Percentiles rank a stretch among this genome's conserved stretches.
phyloP scores from a whole-genome alignment of 345 rosid genomes.

The Eucalyptus pauciflora region DNA sequence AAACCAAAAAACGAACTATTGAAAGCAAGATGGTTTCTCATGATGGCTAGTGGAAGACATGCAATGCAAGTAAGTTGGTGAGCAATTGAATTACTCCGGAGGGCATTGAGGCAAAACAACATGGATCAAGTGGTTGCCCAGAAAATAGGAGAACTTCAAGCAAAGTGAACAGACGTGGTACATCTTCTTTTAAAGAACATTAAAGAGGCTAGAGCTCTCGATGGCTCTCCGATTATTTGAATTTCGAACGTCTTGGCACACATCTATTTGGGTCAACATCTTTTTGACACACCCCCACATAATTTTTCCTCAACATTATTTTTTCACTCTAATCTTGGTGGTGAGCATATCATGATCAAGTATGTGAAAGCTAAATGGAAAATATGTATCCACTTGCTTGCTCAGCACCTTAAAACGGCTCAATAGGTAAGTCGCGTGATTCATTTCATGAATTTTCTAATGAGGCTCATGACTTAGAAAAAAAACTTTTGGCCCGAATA shows the following conservation, averaged over 20 bases:
- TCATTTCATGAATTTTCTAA: too few relatives aligned
- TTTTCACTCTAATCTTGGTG: too few relatives aligned
- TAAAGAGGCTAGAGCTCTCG: background rate
- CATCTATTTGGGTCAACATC: rapidly evolving
- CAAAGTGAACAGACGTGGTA: background rate
- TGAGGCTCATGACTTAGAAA: too few relatives aligned
- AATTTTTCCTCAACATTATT: rapidly evolving
- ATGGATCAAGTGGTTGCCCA: background rate
- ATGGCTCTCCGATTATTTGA: background rate
- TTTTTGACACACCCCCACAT: too few relatives aligned
- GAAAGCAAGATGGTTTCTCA: background rate
- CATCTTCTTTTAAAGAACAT: background rate
- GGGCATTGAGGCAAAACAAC: background rate
- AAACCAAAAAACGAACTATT: rapidly evolving
- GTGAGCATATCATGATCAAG: background rate
- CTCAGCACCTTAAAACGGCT: background rate
- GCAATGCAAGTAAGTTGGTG: background rate
- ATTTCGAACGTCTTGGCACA: rapidly evolving
- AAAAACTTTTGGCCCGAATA: rapidly evolving
- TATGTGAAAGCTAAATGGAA: background rate
- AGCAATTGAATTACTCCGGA: background rate
- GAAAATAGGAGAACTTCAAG: background rate
- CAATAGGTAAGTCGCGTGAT: rapidly evolving
- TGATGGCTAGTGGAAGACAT: background rate
- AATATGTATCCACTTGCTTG: too few relatives aligned